Evolutionary conservation across 345 rosid genomes (phyloP).

Genomic region (Laguncularia racemosa): DNA sequence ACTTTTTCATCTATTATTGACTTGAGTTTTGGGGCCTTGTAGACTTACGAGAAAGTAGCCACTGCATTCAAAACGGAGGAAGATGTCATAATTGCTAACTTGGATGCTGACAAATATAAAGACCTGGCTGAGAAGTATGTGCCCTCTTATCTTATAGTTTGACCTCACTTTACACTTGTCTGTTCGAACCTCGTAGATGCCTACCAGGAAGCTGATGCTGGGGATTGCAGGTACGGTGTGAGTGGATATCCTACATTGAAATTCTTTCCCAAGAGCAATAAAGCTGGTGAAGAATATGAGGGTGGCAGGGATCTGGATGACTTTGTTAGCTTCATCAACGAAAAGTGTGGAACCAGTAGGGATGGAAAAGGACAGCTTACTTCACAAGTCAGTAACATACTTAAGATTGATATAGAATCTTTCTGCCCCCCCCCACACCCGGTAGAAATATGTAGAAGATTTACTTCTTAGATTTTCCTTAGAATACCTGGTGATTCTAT

Average conservation of each 20-base stretch:
- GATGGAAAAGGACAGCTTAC: slow-evolving; percentile 87
- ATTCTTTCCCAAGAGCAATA: slow-evolving; percentile 85
- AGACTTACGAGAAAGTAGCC: slow-evolving; percentile 90
- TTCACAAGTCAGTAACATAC: slow-evolving; percentile 38
- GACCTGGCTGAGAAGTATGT: slow-evolving; percentile 81
- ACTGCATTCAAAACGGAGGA: slow-evolving; percentile 67
- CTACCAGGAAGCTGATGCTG: background rate
- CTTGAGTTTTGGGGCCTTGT: slow-evolving; percentile 13
- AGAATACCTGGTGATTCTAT: background rate
- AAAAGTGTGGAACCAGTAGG: slow-evolving; percentile 73
- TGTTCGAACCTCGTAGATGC: no score
- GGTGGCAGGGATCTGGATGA: slow-evolving; percentile 90
- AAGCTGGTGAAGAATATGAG: slow-evolving; percentile 89
- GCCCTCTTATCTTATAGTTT: background rate
- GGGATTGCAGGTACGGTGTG: slow-evolving; percentile 58
- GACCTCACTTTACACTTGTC: background rate
- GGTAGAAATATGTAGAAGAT: background rate
- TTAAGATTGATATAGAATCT: background rate
- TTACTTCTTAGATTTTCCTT: background rate
- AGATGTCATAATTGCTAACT: slow-evolving; percentile 79
- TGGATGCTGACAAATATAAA: slow-evolving; percentile 85
- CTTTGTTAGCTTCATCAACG: slow-evolving; percentile 83
- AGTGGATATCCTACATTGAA: slow-evolving; percentile 92
- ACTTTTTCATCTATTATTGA: background rate
- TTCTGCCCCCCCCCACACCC: no score